These are phyloP conservation scores for Tagetes erecta DNA, from an alignment of 129 eudicot species.

Conservation along the genomic window DNA sequence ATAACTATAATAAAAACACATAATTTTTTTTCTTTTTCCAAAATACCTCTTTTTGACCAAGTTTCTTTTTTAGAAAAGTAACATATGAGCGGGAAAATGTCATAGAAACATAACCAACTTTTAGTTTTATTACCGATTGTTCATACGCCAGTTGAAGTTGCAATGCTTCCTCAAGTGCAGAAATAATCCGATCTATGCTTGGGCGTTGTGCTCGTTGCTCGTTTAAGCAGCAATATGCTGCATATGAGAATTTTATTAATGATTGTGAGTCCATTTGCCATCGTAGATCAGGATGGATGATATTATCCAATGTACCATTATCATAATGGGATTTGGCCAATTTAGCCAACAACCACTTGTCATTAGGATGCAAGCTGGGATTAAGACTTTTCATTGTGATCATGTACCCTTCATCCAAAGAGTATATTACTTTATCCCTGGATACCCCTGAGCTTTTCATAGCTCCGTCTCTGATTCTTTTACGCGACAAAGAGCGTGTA, in stretches of 20 bases:
- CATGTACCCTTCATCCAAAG: too few species aligned
- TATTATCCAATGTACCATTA: neutral
- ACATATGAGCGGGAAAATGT: neutral
- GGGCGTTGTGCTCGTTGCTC: conserved; percentile 6
- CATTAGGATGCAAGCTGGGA: neutral
- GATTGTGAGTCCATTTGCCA: neutral
- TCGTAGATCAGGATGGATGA: neutral
- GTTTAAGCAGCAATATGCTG: neutral
- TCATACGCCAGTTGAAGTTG: conserved; percentile 1
- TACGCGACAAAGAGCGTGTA: too few species aligned
- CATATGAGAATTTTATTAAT: neutral
- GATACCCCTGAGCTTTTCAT: too few species aligned
- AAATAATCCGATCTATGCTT: neutral
- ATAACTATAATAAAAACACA: neutral
- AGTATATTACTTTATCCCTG: too few species aligned
- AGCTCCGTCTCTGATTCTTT: too few species aligned
- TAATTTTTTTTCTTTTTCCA: too few species aligned
- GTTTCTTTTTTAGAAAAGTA: neutral
- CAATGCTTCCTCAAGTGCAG: conserved; percentile 12
- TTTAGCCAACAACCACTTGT: neutral
- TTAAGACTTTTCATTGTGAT: too few species aligned
- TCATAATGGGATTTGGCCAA: neutral
- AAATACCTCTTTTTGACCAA: too few species aligned
- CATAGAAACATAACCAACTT: too few species aligned
- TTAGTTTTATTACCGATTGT: neutral